Evolutionary conservation across 345 rosid species (phyloP).

Genomic region (Sonneratia alba): DNA sequence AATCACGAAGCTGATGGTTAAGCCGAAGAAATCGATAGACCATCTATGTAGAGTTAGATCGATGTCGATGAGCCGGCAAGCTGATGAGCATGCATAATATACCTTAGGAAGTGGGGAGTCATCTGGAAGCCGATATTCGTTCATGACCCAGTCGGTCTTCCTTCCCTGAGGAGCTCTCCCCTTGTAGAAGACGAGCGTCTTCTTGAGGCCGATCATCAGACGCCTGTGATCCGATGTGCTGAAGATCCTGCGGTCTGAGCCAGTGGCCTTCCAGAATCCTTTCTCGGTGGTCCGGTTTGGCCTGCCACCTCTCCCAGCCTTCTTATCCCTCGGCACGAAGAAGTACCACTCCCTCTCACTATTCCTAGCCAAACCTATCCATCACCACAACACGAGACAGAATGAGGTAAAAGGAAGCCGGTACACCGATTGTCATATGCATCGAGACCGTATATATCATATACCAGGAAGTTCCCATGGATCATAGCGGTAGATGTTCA

Average conservation of each 20-base stretch:
- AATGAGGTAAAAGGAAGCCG: too few relatives aligned
- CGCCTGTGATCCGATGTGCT: conserved; percentile 59
- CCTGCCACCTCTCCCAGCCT: conserved; percentile 75
- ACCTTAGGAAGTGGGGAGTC: conserved; percentile 58
- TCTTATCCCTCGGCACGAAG: conserved; percentile 85
- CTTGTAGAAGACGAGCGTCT: conserved; percentile 82
- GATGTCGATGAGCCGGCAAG: too few relatives aligned
- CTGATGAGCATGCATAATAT: background rate
- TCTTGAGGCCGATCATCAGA: conserved; percentile 51
- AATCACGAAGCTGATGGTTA: background rate
- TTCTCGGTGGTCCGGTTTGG: conserved; percentile 74
- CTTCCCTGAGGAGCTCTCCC: conserved; percentile 91
- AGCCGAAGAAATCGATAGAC: background rate
- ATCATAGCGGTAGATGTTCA: conserved; percentile 66
- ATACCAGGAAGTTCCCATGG: conserved; percentile 83
- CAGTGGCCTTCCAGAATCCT: conserved; percentile 98
- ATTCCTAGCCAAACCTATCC: conserved; percentile 53
- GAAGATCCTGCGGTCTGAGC: conserved; percentile 74
- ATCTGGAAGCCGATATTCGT: conserved; percentile 91
- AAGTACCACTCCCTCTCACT: conserved; percentile 97
- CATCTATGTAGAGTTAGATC: background rate
- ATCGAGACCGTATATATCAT: background rate
- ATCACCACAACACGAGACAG: background rate
- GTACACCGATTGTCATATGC: too few relatives aligned
- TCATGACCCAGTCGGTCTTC: conserved; percentile 97